Conservation (phyloP, 2,329 filamentous ascomycete genomes). For the Claviceps quebecensis region DNA sequence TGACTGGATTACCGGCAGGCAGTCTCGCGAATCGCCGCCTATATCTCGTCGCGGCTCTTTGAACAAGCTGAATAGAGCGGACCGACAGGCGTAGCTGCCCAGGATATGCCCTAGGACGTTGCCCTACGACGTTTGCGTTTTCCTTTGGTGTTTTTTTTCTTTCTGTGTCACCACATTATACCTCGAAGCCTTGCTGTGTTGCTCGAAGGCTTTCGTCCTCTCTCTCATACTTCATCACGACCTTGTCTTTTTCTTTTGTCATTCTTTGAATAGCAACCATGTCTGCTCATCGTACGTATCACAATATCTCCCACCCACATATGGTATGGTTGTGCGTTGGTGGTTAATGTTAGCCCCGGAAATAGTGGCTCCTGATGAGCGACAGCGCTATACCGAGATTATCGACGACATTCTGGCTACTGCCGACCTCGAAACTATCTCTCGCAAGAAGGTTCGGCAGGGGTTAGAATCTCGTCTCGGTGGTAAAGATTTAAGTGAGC, state of each 20-base stretch:
- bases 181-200: background rate
- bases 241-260: background rate
- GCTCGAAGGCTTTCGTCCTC: background rate
- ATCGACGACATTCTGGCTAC: slow-evolving; percentile 46
- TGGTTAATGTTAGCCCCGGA: background rate
- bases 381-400: slow-evolving; percentile 38
- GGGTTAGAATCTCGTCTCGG: slow-evolving; percentile 40
- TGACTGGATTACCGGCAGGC: background rate
- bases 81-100: background rate
- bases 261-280: slow-evolving; percentile 7
- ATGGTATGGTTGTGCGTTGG: background rate
- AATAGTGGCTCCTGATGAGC: slow-evolving; percentile 36
- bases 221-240: background rate
- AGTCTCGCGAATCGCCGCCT: background rate
- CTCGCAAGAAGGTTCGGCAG: slow-evolving; percentile 47
- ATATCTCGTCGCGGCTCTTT: background rate
- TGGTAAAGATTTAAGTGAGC: slow-evolving; percentile 42
- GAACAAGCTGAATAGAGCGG: background rate
- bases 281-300: slow-evolving; percentile 13
- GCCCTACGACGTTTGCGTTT: background rate
- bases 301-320: background rate
- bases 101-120: slow-evolving; percentile 9
- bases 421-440: slow-evolving; percentile 47
- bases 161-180: background rate
- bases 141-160: background rate